Percentiles rank a stretch among this genome's conserved stretches.
Evolutionary conservation across 352 stramenopile genomes (phyloP).

Genomic region (Globisporangium irregulare): DNA sequence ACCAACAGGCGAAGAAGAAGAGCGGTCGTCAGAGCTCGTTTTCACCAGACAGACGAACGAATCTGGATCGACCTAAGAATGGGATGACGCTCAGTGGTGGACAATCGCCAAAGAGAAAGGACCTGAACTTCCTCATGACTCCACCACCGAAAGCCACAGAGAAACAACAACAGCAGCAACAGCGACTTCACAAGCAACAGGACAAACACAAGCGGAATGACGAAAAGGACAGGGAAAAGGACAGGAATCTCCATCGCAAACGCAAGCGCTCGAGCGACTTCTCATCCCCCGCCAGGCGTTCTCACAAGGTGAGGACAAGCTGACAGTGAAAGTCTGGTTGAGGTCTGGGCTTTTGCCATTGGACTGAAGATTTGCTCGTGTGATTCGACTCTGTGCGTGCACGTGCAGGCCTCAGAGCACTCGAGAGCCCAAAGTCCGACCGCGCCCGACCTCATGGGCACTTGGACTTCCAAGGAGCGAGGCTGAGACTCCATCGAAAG

Average conservation of each 20-base stretch:
- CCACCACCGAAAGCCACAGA: neutral
- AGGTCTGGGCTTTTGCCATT: neutral
- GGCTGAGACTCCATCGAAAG: neutral
- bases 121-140: slow-evolving; percentile 1
- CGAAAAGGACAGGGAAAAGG: neutral
- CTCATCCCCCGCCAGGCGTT: neutral
- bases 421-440: neutral
- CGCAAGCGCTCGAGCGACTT: slow-evolving; percentile 16
- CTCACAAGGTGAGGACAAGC: neutral
- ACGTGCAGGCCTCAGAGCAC: neutral
- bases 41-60: neutral
- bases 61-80: neutral
- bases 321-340: neutral
- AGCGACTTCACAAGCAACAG: neutral
- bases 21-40: neutral
- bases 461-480: slow-evolving; percentile 6
- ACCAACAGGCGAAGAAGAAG: neutral
- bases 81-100: neutral
- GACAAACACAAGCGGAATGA: neutral
- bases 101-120: neutral
- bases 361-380: neutral
- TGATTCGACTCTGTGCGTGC: neutral
- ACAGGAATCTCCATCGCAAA: slow-evolving; percentile 3
- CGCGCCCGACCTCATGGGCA: neutral
- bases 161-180: neutral